These are phyloP conservation scores for Phytopythium mirpurense DNA, from an alignment of 352 stramenopile genomes.

Conservation along the genomic window DNA sequence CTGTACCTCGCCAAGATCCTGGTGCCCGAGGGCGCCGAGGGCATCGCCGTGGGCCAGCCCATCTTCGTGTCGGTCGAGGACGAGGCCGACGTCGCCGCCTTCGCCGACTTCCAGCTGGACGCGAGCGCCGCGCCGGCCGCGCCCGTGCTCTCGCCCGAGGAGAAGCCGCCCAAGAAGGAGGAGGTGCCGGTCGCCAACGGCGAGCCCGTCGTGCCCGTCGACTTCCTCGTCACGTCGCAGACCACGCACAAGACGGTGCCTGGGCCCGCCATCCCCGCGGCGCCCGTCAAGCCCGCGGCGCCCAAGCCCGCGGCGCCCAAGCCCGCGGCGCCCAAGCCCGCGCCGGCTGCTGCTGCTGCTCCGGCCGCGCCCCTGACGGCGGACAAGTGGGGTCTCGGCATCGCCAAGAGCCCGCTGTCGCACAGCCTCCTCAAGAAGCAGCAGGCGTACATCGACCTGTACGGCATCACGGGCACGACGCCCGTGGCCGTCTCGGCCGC, in stretches of 20 bases:
- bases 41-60: conserved; percentile 90
- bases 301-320: conserved; percentile 11
- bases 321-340: conserved; percentile 12
- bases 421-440: conserved; percentile 81
- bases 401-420: conserved; percentile 79
- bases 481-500: conserved; percentile 26
- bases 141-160: conserved; percentile 42
- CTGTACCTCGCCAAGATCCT: conserved; percentile 96
- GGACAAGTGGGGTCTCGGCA: conserved; percentile 75
- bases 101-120: conserved; percentile 78
- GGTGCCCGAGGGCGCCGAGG: conserved; percentile 83
- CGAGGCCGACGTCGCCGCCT: conserved; percentile 49
- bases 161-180: conserved; percentile 68
- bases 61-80: conserved; percentile 97
- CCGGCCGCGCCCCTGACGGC: conserved; percentile 9
- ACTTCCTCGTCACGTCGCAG: conserved; percentile 68
- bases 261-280: conserved; percentile 31
- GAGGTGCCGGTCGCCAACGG: conserved; percentile 42
- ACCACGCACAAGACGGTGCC: conserved; percentile 45
- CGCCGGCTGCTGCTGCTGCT: conserved; percentile 6
- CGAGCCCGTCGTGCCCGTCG: conserved; percentile 42
- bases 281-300: conserved; percentile 20
- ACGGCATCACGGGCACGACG: conserved; percentile 79
- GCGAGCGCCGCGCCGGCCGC: conserved; percentile 29
- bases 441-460: conserved; percentile 78